These are phyloP conservation scores for Magnolia changhungtana DNA, from an alignment of 164 flowering plant genomes.

Conservation along the genomic window DNA sequence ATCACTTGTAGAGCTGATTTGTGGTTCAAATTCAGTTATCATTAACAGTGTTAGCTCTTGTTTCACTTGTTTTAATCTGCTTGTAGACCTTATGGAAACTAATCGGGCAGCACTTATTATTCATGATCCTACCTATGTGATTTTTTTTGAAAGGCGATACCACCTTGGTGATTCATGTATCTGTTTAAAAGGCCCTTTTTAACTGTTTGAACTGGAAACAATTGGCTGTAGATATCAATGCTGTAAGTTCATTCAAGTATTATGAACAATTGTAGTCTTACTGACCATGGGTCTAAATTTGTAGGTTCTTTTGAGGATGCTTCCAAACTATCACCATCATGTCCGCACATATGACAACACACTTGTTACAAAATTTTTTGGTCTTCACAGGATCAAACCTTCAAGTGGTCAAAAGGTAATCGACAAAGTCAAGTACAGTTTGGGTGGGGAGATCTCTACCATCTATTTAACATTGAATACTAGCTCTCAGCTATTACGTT, in stretches of 20 bases:
- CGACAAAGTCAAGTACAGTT: not conserved
- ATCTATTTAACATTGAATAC: not conserved
- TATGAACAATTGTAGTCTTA: not conserved
- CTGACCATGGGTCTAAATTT: slow-evolving; percentile 20
- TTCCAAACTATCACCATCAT: slow-evolving; percentile 83
- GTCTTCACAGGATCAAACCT: slow-evolving; percentile 97
- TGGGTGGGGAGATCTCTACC: no score
- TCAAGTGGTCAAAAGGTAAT: slow-evolving; percentile 97
- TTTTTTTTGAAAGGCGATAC: not conserved
- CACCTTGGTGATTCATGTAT: not conserved
- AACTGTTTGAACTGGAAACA: not conserved
- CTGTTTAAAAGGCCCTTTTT: not conserved
- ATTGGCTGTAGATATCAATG: not conserved
- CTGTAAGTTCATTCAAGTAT: not conserved
- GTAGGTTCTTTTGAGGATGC: slow-evolving; percentile 94
- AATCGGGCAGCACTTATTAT: no score
- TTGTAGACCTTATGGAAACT: not conserved
- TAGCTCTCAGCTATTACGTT: not conserved
- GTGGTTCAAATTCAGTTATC: not conserved
- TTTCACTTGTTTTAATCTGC: not conserved
- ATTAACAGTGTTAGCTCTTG: not conserved
- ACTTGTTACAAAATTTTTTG: slow-evolving; percentile 94
- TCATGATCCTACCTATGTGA: not conserved
- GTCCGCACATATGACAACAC: slow-evolving; percentile 86
- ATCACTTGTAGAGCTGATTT: not conserved